Percentiles rank a stretch among this genome's conserved stretches.
These are phyloP conservation scores for Cadophora luteo-olivacea DNA, from an alignment of 2,329 filamentous ascomycete genomes.

Conservation along the genomic window DNA sequence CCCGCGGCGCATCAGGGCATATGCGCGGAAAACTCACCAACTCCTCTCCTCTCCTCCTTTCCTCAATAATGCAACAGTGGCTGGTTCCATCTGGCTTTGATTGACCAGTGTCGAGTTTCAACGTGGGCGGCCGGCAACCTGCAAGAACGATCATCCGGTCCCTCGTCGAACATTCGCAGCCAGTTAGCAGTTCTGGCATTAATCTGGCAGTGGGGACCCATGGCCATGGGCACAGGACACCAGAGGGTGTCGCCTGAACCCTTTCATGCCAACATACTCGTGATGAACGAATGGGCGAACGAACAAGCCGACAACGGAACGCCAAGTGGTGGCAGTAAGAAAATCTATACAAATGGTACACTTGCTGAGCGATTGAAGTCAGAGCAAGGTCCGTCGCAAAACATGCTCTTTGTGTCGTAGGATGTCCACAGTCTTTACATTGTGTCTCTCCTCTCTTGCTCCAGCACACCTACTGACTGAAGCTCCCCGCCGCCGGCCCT, in stretches of 20 bases:
- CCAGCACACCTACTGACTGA: background rate
- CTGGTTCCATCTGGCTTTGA: background rate
- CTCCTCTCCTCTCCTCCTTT: too few species aligned
- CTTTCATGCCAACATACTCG: background rate
- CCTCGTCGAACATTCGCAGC: slow-evolving; percentile 27
- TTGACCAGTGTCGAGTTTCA: slow-evolving; percentile 26
- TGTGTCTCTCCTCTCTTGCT: background rate
- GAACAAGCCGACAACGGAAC: background rate
- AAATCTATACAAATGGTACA: background rate
- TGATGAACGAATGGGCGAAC: background rate
- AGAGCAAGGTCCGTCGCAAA: background rate
- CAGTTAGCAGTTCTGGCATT: slow-evolving; percentile 10
- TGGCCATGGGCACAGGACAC: background rate
- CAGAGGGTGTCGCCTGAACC: background rate
- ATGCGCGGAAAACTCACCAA: background rate
- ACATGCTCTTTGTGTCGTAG: background rate
- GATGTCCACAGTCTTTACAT: background rate
- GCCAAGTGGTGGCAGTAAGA: background rate
- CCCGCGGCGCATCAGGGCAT: background rate
- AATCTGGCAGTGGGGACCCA: background rate
- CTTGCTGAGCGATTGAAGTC: background rate
- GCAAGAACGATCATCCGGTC: slow-evolving; percentile 27
- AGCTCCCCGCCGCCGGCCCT: slow-evolving; percentile 2
- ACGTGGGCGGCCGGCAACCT: background rate
- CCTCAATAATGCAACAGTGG: background rate